Conservation (phyloP, 2,329 filamentous ascomycete species). For the Epichloe amarillans region DNA sequence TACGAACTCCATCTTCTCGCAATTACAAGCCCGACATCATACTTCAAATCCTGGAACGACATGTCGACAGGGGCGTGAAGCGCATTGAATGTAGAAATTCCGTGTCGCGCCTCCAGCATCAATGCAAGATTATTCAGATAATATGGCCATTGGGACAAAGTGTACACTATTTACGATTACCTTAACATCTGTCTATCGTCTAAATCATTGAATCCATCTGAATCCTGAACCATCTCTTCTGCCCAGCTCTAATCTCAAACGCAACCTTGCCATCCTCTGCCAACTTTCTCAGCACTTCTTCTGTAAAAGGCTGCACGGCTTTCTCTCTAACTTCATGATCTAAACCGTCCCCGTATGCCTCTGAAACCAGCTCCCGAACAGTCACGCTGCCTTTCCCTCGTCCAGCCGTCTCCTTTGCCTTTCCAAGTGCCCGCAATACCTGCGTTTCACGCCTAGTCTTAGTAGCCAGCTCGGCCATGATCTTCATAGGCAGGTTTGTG, state of each 20-base stretch:
- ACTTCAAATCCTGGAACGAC: too few species aligned
- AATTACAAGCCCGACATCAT: too few species aligned
- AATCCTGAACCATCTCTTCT: conserved; percentile 23
- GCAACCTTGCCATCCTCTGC: conserved; percentile 28
- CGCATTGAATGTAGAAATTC: too few species aligned
- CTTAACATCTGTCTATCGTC: too few species aligned
- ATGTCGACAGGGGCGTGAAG: too few species aligned
- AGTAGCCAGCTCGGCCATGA: conserved; percentile 18
- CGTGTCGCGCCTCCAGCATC: too few species aligned
- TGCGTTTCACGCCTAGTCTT: conserved; percentile 27
- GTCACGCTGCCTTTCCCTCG: conserved; percentile 13
- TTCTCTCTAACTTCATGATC: conserved; percentile 20
- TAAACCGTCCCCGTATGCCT: conserved; percentile 26
- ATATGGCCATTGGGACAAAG: too few species aligned
- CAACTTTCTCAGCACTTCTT: conserved; percentile 28
- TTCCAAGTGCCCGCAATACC: conserved; percentile 21
- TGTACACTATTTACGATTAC: too few species aligned
- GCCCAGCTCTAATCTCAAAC: conserved; percentile 22
- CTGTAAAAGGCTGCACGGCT: conserved; percentile 30
- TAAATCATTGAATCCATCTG: too few species aligned
- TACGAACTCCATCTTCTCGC: too few species aligned
- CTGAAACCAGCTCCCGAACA: conserved; percentile 27
- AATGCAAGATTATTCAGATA: too few species aligned
- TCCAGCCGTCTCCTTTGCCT: conserved; percentile 14
- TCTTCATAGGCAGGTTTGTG: conserved; percentile 24